A percentile compares a stretch with the other conserved stretches of the same genome.
Evolutionary conservation across 2,329 filamentous ascomycete species (phyloP).

Genomic region (Colletotrichum cereale): DNA sequence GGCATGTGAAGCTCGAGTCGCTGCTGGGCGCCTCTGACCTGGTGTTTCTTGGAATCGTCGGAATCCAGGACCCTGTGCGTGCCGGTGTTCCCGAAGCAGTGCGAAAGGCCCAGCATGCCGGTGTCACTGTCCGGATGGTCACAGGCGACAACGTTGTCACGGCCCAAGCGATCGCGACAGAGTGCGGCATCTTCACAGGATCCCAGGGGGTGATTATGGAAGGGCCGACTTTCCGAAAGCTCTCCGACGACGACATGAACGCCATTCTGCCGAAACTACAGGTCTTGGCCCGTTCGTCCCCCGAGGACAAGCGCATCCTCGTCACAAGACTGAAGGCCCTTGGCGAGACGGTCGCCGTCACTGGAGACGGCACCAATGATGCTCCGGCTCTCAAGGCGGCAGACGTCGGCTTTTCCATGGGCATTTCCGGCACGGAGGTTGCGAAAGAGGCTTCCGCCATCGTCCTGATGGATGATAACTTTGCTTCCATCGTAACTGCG

Average conservation of each 20-base stretch:
- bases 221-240: slow-evolving; percentile 67
- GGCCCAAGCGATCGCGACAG: slow-evolving; percentile 57
- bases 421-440: slow-evolving; percentile 74
- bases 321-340: slow-evolving; percentile 74
- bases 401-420: slow-evolving; percentile 78
- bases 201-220: slow-evolving; percentile 68
- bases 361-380: slow-evolving; percentile 76
- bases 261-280: slow-evolving; percentile 71
- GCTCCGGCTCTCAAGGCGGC: slow-evolving; percentile 74
- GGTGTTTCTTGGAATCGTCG: slow-evolving; percentile 63
- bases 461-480: slow-evolving; percentile 73
- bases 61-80: slow-evolving; percentile 76
- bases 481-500: slow-evolving; percentile 72
- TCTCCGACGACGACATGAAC: slow-evolving; percentile 60
- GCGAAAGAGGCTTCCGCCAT: slow-evolving; percentile 72
- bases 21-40: slow-evolving; percentile 42
- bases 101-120: slow-evolving; percentile 70
- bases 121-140: slow-evolving; percentile 74
- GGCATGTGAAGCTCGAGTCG: slow-evolving; percentile 57
- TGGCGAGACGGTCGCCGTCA: slow-evolving; percentile 75
- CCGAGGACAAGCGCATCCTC: slow-evolving; percentile 75
- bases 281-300: slow-evolving; percentile 76
- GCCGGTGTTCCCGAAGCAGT: slow-evolving; percentile 73
- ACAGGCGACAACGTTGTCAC: slow-evolving; percentile 63
- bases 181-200: slow-evolving; percentile 55